Evolutionary conservation across 345 rosid species (phyloP), one percentile per base, ranked within the genome.

Genomic region (Salix caprea): DNA sequence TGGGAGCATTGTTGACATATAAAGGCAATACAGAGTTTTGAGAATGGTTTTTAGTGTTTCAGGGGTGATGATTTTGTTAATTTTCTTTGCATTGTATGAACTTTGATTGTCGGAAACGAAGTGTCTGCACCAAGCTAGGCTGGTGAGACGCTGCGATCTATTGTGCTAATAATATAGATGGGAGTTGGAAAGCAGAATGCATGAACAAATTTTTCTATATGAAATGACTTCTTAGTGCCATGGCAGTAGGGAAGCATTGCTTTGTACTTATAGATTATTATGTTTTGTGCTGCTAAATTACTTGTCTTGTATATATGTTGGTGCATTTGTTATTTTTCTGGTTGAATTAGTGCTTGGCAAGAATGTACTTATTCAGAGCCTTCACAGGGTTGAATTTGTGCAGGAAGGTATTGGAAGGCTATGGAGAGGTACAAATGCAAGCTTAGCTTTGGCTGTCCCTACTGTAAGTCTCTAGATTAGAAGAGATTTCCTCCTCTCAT

Each of bases 401-500:
- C 93, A 96, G 99, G 98, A 93, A 79, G 97, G 99, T 62, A 77
- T 93, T 71, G 75, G 83, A 70, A 91, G 94, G 77, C 83, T 96
- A 11, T 96, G 99, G 98, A 87, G 95, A 85, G 98, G 99, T 71
- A 96, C 99, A 50, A 89, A 96, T 83, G 99, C 99, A 21, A 95
- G 95, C 74, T 88, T 96, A 74, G 98, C 95, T 19, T 78, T 96
- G 84, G 98, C 99, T 72, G 87, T 96, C 32, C 99, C 99, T 26
- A 93, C 89, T 26, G 99, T 96, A 87, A 85, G 81, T 76, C 76
- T 67, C 42, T 76, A 60, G 15, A 15, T 42, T 62, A 16, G 1
- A 58, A 58, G 65, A 30, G 14, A 65, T 42, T 54, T 69, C 69
- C 19, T 77, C 42, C 21, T 32, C 42, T 13, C 21, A 15, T 66